Conservation (phyloP, 1,139 yeast species). For the Martiniozyma asiatica region DNA sequence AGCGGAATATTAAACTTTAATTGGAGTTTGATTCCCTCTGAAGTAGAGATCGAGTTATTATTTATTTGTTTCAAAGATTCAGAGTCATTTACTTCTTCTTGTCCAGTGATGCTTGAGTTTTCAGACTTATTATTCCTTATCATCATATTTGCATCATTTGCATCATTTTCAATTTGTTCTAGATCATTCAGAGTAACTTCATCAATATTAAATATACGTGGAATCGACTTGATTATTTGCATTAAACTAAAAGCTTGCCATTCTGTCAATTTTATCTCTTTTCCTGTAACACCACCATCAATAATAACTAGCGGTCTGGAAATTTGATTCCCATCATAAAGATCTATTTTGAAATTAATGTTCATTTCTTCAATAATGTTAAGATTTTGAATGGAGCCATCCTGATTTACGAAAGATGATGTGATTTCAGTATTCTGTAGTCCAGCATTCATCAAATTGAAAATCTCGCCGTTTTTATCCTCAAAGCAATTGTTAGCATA, state of each 20-base stretch:
- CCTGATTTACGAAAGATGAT: conserved; percentile 44
- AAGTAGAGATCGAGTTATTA: too few relatives aligned
- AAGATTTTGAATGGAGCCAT: conserved; percentile 36
- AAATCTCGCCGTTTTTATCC: conserved; percentile 15
- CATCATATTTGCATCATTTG: conserved; percentile 36
- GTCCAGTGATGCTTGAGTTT: conserved; percentile 1
- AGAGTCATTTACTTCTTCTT: conserved; percentile 1
- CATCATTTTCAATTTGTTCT: conserved; percentile 54
- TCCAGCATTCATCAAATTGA: conserved; percentile 53
- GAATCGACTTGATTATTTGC: conserved; percentile 43
- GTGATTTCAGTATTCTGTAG: conserved; percentile 56
- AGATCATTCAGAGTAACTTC: conserved; percentile 26
- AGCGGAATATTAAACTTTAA: conserved; percentile 42
- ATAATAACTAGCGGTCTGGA: conserved; percentile 42
- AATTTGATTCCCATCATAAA: conserved; percentile 27
- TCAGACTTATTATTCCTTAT: conserved; percentile 8
- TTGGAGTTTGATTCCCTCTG: too few relatives aligned
- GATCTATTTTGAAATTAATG: conserved; percentile 48
- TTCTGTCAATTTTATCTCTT: conserved; percentile 64
- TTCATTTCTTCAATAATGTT: conserved; percentile 65
- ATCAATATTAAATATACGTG: conserved; percentile 41
- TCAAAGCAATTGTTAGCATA: conserved; percentile 55
- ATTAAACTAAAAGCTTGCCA: conserved; percentile 55
- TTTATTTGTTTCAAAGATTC: not conserved
- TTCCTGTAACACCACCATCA: conserved; percentile 52